phyloP scores from a whole-genome alignment of 805 yeast species.

The Starmerella sirachaensis region DNA sequence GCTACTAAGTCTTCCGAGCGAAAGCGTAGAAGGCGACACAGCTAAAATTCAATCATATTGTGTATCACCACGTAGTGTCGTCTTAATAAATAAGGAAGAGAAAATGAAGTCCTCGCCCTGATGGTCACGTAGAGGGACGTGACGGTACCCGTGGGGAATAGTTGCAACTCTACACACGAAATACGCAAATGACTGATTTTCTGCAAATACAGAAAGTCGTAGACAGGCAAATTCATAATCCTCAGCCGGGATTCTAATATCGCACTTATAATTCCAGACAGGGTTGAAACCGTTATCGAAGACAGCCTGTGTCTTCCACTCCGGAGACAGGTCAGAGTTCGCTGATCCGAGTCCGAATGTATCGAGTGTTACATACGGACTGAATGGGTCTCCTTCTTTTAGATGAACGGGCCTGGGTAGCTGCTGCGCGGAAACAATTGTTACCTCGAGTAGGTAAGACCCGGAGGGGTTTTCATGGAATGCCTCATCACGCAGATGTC shows the following conservation, averaged over 20 bases:
- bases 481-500: conserved; percentile 15
- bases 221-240: conserved; percentile 29
- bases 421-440: conserved; percentile 70
- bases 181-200: conserved; percentile 40
- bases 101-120: conserved; percentile 69
- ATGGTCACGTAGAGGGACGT: conserved; percentile 59
- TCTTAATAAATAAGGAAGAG: conserved; percentile 40
- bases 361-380: conserved; percentile 54
- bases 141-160: conserved; percentile 69
- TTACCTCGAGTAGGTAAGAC: conserved; percentile 27
- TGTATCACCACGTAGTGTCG: neutral
- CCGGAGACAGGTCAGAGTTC: conserved; percentile 9
- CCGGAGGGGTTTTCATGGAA: too few relatives aligned
- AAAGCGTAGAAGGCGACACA: neutral
- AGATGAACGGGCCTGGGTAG: conserved; percentile 56
- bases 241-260: conserved; percentile 30
- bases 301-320: conserved; percentile 31
- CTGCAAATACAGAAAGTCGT: conserved; percentile 28
- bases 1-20: neutral
- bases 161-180: conserved; percentile 49
- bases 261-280: conserved; percentile 53
- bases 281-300: conserved; percentile 79
- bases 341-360: conserved; percentile 34
- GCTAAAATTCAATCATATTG: neutral
- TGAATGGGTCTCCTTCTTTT: conserved; percentile 36